Conservation (phyloP, 73 alveolate species). For the Stentor coeruleus region DNA sequence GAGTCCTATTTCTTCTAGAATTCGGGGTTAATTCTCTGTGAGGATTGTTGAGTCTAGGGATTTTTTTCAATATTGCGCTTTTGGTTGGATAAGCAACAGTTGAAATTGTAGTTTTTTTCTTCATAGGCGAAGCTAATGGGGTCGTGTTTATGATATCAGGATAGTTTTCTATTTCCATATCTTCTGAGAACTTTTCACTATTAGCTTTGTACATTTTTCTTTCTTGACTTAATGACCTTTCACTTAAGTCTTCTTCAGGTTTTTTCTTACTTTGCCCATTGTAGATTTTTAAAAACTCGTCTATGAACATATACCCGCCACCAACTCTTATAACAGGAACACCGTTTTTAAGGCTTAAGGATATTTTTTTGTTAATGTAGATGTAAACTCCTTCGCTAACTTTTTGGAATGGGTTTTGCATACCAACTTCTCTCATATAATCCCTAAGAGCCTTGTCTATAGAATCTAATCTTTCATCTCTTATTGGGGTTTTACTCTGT, state of each 20-base stretch:
- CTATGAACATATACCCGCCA: conserved; percentile 76
- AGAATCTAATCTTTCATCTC: not conserved
- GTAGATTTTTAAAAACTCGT: conserved; percentile 41
- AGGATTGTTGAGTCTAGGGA: not conserved
- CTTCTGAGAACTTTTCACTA: not conserved
- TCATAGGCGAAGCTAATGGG: not conserved
- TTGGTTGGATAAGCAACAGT: not conserved
- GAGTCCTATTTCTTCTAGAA: not conserved
- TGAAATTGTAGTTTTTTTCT: not conserved
- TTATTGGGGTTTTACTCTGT: not conserved
- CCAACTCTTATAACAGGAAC: conserved; percentile 71
- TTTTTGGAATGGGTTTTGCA: conserved; percentile 3
- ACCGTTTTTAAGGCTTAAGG: conserved; percentile 61
- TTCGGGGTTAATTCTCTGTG: not conserved
- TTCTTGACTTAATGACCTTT: not conserved
- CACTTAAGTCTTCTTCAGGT: conserved; percentile 8
- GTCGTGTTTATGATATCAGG: not conserved
- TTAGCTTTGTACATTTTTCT: not conserved
- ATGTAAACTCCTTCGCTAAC: conserved; percentile 8
- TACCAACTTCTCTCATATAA: not conserved
- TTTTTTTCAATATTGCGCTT: not conserved
- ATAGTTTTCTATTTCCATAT: not conserved
- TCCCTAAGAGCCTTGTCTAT: conserved; percentile 7
- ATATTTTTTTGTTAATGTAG: conserved; percentile 58
- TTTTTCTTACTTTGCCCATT: not conserved